Evolutionary conservation across 23 red algal species (phyloP), one percentile per base, ranked within the genome.

Genomic region (Gracilariopsis chorda): DNA sequence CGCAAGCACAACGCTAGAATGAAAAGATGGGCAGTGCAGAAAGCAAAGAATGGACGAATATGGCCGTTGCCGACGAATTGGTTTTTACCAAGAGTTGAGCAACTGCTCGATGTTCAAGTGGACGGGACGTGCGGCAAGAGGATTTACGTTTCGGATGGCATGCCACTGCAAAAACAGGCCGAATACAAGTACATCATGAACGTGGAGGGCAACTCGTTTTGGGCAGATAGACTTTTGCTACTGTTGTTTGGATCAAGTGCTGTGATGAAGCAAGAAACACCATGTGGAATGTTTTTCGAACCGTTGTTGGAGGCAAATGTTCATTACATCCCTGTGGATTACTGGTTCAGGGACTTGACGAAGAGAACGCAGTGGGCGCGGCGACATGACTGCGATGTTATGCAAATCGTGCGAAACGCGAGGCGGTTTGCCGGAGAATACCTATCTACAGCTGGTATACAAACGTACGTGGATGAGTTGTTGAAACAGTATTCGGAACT

Each of bases 271-370:
- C 88, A 92, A 68, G 51, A 67, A 49, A 72, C 77, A 25, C 88
- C 88, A 9, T 92, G 88, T 62, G 77, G 64, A 28, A 82, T 92
- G 88, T 92, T 92, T 55, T 92, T 92, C 51, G 88, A 92, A 43
- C 88, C 88, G 39, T 55, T 92, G 37, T 34, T 92, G 35, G 21
- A 49, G 37, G 52, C 88, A 40, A 80, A 75, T 24, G 35, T 44
- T 17, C 88, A 92, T 62, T 92, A 83, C 30, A 68, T 92, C 27
- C 75, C 51, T 13, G 51, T 83, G 61, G 77, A 92, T 59, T 82
- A 37, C 53, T 83, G 63, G 58, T 92, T 92, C 56, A 48, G 30
- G 44, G 51, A 82, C 51, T n/a, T 83, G 19, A 39, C 61, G 25
- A 0, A 35, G 32, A 58, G 72, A 48, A 57, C 61, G 21, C 30